A percentile compares a stretch with the other conserved stretches of the same genome.
Conservation (phyloP, 768 basidiomycete species). For the Pulveroboletus ravenelii region DNA sequence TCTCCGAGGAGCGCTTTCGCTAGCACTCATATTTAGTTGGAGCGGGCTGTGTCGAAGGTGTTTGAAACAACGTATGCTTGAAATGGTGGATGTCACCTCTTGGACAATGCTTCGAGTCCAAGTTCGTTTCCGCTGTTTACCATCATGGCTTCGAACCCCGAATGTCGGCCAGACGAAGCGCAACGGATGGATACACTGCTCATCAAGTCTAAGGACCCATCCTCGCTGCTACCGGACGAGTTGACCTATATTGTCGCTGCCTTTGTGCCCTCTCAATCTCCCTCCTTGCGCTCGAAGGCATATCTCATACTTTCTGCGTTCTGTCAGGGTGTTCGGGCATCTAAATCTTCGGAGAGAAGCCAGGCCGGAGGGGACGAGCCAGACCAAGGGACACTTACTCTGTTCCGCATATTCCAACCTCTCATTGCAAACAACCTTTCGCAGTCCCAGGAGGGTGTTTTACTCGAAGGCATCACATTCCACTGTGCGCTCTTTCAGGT, state of each 20-base stretch:
- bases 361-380: conserved; percentile 34
- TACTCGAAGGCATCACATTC: conserved; percentile 57
- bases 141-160: conserved; percentile 10
- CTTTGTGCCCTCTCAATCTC: conserved; percentile 46
- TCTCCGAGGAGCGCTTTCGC: conserved; percentile 6
- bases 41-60: not conserved
- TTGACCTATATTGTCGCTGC: conserved; percentile 46
- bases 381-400: conserved; percentile 45
- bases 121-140: not conserved
- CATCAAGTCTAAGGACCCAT: conserved; percentile 30
- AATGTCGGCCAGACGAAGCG: not conserved
- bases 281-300: conserved; percentile 56
- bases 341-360: conserved; percentile 31
- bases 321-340: conserved; percentile 54
- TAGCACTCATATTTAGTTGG: conserved; percentile 13
- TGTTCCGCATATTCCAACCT: conserved; percentile 50
- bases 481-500: conserved; percentile 80
- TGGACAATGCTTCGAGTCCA: not conserved
- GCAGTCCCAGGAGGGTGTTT: conserved; percentile 49
- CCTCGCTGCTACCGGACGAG: conserved; percentile 49
- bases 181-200: conserved; percentile 26
- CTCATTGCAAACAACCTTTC: conserved; percentile 46
- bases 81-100: not conserved
- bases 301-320: conserved; percentile 65
- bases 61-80: not conserved